Evolutionary conservation across 2,329 filamentous ascomycete species (phyloP).

Genomic region (Fusarium lateritium): DNA sequence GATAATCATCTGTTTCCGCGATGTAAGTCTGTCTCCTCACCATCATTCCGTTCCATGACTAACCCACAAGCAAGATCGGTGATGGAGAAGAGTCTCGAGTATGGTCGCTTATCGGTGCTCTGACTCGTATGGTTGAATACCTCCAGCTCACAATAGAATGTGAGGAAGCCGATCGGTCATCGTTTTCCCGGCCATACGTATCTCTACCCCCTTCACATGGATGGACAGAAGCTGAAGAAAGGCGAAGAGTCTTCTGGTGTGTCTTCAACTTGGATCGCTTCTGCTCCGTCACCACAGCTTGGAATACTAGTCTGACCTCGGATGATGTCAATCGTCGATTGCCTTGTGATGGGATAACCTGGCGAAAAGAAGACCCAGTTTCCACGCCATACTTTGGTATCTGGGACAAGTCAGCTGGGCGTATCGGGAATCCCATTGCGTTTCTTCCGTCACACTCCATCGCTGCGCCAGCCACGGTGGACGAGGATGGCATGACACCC

Average conservation of each 20-base stretch:
- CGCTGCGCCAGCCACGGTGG: slow-evolving; percentile 20
- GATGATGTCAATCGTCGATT: slow-evolving; percentile 51
- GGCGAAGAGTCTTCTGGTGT: slow-evolving; percentile 52
- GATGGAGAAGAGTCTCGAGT: slow-evolving; percentile 44
- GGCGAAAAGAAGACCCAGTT: slow-evolving; percentile 56
- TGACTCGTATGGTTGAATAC: slow-evolving; percentile 51
- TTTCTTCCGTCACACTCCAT: slow-evolving; percentile 53
- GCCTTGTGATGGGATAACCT: slow-evolving; percentile 57
- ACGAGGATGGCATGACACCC: slow-evolving; percentile 4
- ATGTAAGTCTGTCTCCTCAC: slow-evolving; percentile 5
- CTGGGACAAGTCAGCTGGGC: slow-evolving; percentile 58
- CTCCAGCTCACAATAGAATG: slow-evolving; percentile 48
- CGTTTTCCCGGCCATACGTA: slow-evolving; percentile 3
- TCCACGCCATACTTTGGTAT: slow-evolving; percentile 61
- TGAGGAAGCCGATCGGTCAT: slow-evolving; percentile 19
- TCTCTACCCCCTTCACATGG: slow-evolving; percentile 35
- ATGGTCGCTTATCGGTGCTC: slow-evolving; percentile 49
- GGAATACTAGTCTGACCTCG: slow-evolving; percentile 54
- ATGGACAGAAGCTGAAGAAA: slow-evolving; percentile 52
- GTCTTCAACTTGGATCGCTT: slow-evolving; percentile 50
- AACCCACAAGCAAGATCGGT: slow-evolving; percentile 41
- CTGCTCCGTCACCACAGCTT: slow-evolving; percentile 28
- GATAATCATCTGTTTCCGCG: slow-evolving; percentile 35
- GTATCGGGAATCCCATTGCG: slow-evolving; percentile 56
- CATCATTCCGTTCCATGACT: rapidly evolving